Conservation (phyloP, 108 stramenopile genomes). For the Fragilaria crotonensis region DNA sequence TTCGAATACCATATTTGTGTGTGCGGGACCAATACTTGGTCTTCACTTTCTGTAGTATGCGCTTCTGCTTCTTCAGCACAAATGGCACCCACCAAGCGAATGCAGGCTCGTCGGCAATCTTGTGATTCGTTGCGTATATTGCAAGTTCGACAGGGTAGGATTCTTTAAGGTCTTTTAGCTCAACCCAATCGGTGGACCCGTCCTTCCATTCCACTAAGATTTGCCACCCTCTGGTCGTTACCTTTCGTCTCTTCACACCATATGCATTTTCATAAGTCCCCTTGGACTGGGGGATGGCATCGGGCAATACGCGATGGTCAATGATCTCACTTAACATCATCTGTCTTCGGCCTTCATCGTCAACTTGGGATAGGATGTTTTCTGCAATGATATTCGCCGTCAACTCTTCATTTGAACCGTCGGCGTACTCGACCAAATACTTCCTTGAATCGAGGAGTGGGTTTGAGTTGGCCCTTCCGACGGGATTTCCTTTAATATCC, state of each 20-base stretch:
- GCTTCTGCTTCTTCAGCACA: too few relatives aligned
- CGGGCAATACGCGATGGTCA: background rate
- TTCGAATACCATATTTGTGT: too few relatives aligned
- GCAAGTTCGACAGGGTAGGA: too few relatives aligned
- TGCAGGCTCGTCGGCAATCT: constrained; percentile 16
- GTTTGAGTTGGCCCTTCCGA: constrained; percentile 5
- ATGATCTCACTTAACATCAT: constrained; percentile 2
- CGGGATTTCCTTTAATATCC: constrained; percentile 14
- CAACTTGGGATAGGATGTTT: too few relatives aligned
- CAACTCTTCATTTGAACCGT: constrained; percentile 19
- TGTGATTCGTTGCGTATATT: constrained; percentile 15
- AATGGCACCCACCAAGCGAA: too few relatives aligned
- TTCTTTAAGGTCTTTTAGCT: constrained; percentile 17
- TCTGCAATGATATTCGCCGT: too few relatives aligned
- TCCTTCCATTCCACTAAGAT: constrained; percentile 27
- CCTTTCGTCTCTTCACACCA: constrained; percentile 1
- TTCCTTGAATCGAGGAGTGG: constrained; percentile 19
- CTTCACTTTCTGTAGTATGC: too few relatives aligned
- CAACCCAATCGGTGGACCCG: constrained; percentile 11
- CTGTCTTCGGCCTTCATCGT: constrained; percentile 11
- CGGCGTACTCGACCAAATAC: constrained; percentile 31
- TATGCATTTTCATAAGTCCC: background rate
- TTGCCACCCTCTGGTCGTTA: too few relatives aligned
- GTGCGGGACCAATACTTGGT: too few relatives aligned
- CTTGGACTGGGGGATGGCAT: background rate